Evolutionary conservation across 345 rosid species (phyloP), one percentile per base, ranked within the genome.

Genomic region (Tarenaya hassleriana): DNA sequence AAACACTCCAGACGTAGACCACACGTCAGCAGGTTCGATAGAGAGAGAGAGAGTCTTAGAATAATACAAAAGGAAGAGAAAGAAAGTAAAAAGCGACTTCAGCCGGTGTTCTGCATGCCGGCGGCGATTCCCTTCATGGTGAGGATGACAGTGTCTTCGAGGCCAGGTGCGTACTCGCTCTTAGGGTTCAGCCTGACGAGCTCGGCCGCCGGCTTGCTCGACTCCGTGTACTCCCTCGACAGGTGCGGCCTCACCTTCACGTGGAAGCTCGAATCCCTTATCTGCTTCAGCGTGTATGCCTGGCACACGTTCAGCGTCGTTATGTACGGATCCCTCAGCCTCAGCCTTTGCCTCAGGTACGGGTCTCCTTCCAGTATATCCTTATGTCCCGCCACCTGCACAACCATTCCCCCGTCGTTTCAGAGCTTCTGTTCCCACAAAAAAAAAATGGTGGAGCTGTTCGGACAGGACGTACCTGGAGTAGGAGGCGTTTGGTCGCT

Each of bases 101-200:
- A 94, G 62, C 99, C 99, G 20, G 97, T 88, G 68, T 94, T 94
- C 67, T 88, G 97, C 86, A 86, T 33, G 24, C 97, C 95, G 18
- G 97, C 95, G 10, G 99, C 99, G 37, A 88, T 85, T 51, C 99
- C 99, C 81, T 94, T 94, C 94, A 86, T 88, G 43, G 97, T 94
- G 72, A 94, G 69, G 68, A 94, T 88, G 7, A 94, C 77, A 15
- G 97, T 88, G 56, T 88, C 99, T 69, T 88, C 97, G 13, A 88
- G 75, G 13, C 97, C 95, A 0, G 97, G 94, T 19, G 94, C 73
- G 1, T 68, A 68, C 41, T 68, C 73, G 1, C 68, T 68, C 67
- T 51, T 62, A 0, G 73, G 68, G 17, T 68, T 68, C n/a, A 68
- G 73, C 68, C 62, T 68, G 12, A 68, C 73, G 0, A 68, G 73